These are phyloP conservation scores for Leccinellum albellum DNA, from an alignment of 768 basidiomycete species.

Conservation along the genomic window DNA sequence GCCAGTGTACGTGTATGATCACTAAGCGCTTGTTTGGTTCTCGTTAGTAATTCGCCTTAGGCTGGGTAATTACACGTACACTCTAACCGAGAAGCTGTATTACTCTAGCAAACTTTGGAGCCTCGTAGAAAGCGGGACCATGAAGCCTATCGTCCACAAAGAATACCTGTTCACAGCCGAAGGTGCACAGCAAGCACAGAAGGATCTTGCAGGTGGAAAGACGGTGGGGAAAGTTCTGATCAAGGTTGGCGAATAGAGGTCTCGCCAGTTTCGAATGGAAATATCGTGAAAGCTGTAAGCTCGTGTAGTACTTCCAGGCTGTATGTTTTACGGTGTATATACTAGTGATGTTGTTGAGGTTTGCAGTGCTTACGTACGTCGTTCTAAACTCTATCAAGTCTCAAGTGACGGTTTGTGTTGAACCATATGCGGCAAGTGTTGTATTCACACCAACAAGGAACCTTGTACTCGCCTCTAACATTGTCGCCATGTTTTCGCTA, in stretches of 20 bases:
- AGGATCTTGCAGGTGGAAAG: constrained; percentile 70
- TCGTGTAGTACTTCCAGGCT: too few relatives aligned
- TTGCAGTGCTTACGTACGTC: neutral
- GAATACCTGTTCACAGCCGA: constrained; percentile 85
- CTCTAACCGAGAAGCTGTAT: constrained; percentile 63
- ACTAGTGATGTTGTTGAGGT: too few relatives aligned
- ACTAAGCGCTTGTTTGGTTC: neutral
- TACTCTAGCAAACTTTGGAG: constrained; percentile 67
- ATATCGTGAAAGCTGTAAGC: too few relatives aligned
- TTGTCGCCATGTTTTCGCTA: constrained; percentile 23
- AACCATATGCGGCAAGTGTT: constrained; percentile 23
- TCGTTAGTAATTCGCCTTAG: constrained; percentile 36
- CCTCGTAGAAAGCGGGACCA: constrained; percentile 50
- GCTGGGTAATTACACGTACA: constrained; percentile 66
- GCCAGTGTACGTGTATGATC: constrained; percentile 53
- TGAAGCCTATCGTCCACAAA: constrained; percentile 67
- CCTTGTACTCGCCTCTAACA: constrained; percentile 18
- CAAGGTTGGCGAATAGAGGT: constrained; percentile 44
- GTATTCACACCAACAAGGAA: constrained; percentile 19
- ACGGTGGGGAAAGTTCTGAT: constrained; percentile 86
- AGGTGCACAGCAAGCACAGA: constrained; percentile 72
- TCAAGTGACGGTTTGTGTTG: neutral
- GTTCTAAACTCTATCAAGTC: too few relatives aligned
- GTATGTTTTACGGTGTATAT: too few relatives aligned
- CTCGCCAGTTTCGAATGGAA: neutral